These are phyloP conservation scores for Aspergillus wentii DNA, from an alignment of 495 filamentous ascomycete species.

Conservation along the genomic window DNA sequence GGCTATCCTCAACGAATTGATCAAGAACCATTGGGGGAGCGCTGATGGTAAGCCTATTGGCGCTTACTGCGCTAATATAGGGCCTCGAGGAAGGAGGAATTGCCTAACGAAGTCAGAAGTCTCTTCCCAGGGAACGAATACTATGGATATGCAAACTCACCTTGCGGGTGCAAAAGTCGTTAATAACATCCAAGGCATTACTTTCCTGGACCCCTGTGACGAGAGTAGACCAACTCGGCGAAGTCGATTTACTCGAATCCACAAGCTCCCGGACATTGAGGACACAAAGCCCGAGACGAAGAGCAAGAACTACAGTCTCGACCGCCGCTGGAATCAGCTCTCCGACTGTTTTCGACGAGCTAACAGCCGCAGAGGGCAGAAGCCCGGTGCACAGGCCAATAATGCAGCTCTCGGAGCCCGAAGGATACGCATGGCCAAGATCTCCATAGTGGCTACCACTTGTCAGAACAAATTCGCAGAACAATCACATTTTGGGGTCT, in stretches of 20 bases:
- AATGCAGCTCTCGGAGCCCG: conserved; percentile 40
- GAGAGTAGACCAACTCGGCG: conserved; percentile 36
- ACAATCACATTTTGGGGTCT: conserved; percentile 1
- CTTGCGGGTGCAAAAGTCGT: conserved; percentile 58
- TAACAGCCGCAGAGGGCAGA: conserved; percentile 65
- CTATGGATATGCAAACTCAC: conserved; percentile 52
- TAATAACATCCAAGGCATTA: conserved; percentile 23
- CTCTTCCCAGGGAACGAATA: conserved; percentile 43
- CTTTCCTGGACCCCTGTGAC: conserved; percentile 29
- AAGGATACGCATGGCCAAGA: conserved; percentile 45
- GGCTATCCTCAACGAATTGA: conserved; percentile 48
- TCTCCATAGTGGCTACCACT: conserved; percentile 41
- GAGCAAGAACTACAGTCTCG: conserved; percentile 66
- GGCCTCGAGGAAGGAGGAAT: conserved; percentile 57
- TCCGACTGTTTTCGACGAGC: conserved; percentile 60
- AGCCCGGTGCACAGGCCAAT: conserved; percentile 63
- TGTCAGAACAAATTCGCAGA: conserved; percentile 2
- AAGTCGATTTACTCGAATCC: conserved; percentile 16
- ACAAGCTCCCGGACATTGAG: conserved; percentile 31
- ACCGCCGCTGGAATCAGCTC: conserved; percentile 64
- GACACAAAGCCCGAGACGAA: conserved; percentile 63
- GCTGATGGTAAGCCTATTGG: conserved; percentile 68
- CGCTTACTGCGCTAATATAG: conserved; percentile 71
- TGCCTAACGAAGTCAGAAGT: conserved; percentile 36
- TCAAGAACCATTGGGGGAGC: conserved; percentile 66